Base-by-base conservation (phyloP, 2,329 filamentous ascomycete genomes). In the Cordyceps cateniannulata region DNA sequence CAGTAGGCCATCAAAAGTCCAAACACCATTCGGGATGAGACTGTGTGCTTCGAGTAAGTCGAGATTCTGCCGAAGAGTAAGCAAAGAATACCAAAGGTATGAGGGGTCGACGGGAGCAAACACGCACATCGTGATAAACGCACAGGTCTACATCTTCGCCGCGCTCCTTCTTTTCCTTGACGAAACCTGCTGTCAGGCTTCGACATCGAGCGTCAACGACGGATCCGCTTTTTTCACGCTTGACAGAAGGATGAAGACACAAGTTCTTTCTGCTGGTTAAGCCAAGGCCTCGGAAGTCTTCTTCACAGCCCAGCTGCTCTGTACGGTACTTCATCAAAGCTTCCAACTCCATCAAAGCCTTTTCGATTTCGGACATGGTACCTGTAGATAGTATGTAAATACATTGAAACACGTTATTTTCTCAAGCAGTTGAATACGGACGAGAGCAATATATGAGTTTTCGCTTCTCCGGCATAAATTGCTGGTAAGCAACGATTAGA, bases 281-380 rank as follows among this genome's bases (percentile, higher is more conserved):
- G 0, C 95, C 95, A 1, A 99, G 79, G 0, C 91, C 95, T 55
- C 95, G 84, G 67, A 99, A 99, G 20, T 99, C 93, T 74, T 99
- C 95, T 65, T 89, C 88, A 62, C 88, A 81, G 0, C 95, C 95
- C n/a, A 99, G 83, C 73, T 97, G 86, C 65, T 96, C 84, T 6
- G 91, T 80, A 18, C 95, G 89, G 70, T 96, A 98, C 71, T 96
- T 96, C 93, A 99, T 99, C 58, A 99, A 77, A 25, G 87, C 87
- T 72, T 95, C 92, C 67, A 99, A 74, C 75, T 99, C 95, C 10
- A 91, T 90, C 57, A 99, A 76, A 0, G 96, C 95, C 76, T 99
- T 99, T 73, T 99, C 95, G 69, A 99, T 99, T 77, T 99, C 95
- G 42, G 95, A 99, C 93, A 99, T 99, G 61, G 95, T 99, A 78